Evolutionary conservation across 169 alveolate genomes (phyloP).

Genomic region (Eimeria praecox): DNA sequence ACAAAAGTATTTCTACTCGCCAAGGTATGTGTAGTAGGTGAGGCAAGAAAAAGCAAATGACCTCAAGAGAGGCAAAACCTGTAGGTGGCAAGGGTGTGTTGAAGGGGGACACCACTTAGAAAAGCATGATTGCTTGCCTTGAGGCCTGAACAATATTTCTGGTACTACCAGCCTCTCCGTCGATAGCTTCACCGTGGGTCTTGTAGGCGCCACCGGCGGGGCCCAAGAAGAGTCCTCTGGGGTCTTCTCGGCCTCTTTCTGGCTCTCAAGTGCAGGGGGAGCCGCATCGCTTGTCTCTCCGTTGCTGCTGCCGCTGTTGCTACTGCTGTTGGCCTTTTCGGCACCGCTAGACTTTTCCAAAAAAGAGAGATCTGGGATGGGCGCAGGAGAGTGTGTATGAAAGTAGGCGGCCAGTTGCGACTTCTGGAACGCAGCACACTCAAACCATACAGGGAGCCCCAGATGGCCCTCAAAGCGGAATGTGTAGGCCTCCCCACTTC

Average conservation of each 20-base stretch:
- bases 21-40: background rate
- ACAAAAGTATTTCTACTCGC: background rate
- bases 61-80: background rate
- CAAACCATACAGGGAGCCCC: background rate
- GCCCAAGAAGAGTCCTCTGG: constrained; percentile 37
- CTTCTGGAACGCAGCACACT: constrained; percentile 1
- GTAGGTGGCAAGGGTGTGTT: background rate
- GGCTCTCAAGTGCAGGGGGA: constrained; percentile 57
- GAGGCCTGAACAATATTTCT: constrained; percentile 87
- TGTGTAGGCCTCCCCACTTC: background rate
- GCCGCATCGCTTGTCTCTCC: constrained; percentile 70
- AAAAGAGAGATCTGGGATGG: constrained; percentile 54
- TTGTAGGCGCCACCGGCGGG: constrained; percentile 49
- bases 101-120: background rate
- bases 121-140: constrained; percentile 59
- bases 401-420: constrained; percentile 51
- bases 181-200: constrained; percentile 83
- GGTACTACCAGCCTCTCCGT: constrained; percentile 87
- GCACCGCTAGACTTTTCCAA: constrained; percentile 3
- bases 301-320: constrained; percentile 69
- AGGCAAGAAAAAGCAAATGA: background rate
- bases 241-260: constrained; percentile 38
- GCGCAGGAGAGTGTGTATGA: constrained; percentile 68
- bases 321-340: constrained; percentile 65
- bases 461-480: background rate